phyloP scores from a whole-genome alignment of 345 rosid species.

The Eucalyptus brandiana region DNA sequence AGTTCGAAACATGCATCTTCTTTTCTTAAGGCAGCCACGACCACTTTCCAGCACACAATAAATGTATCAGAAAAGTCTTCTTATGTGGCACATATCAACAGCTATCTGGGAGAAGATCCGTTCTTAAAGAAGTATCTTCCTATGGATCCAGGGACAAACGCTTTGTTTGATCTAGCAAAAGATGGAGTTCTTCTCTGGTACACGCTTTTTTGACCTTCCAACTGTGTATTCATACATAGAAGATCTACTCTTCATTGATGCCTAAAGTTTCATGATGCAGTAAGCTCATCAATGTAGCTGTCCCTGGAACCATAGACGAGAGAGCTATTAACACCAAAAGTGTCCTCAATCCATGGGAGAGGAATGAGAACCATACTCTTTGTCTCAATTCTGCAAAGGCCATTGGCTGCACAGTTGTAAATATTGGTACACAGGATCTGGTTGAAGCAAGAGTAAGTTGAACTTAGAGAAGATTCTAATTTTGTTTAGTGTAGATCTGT shows the following conservation, averaged over 20 bases:
- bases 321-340: slow-evolving; percentile 88
- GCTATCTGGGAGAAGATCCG: slow-evolving; percentile 71
- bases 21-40: slow-evolving; percentile 75
- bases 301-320: slow-evolving; percentile 98
- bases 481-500: not conserved
- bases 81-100: slow-evolving; percentile 82
- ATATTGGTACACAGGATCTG: slow-evolving; percentile 90
- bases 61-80: slow-evolving; percentile 88
- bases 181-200: slow-evolving; percentile 97
- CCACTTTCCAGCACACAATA: slow-evolving; percentile 82
- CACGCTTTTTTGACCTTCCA: not conserved
- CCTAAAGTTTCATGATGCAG: slow-evolving; percentile 31
- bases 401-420: slow-evolving; percentile 97
- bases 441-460: slow-evolving; percentile 87
- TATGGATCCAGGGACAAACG: slow-evolving; percentile 66
- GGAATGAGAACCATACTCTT: slow-evolving; percentile 96
- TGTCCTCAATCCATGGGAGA: slow-evolving; percentile 90
- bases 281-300: slow-evolving; percentile 94
- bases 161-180: slow-evolving; percentile 77
- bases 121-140: slow-evolving; percentile 80
- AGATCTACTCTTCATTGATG: not conserved
- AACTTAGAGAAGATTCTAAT: not conserved
- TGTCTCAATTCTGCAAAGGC: slow-evolving; percentile 98
- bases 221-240: not conserved
- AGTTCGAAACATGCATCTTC: slow-evolving; percentile 62